A percentile compares a stretch with the other conserved stretches of the same genome.
Conservation (phyloP, 805 yeast species). For the Komagataella mondaviorum region DNA sequence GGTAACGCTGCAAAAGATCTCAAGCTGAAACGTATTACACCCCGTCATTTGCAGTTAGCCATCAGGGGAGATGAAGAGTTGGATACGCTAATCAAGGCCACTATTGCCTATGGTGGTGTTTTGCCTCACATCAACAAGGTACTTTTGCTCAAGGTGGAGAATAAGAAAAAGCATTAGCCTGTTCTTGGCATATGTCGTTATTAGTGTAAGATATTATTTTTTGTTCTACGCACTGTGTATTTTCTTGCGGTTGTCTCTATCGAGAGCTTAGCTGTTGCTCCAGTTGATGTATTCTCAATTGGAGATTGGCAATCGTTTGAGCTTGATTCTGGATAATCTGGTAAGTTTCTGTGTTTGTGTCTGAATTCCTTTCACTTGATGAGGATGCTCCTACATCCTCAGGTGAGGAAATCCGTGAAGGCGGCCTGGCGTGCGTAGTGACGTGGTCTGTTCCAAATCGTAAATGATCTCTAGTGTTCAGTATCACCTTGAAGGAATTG, state of each 20-base stretch:
- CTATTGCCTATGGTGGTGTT: constrained; percentile 97
- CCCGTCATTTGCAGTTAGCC: constrained; percentile 96
- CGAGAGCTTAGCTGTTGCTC: background rate
- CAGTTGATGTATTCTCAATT: background rate
- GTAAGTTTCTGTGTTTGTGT: background rate
- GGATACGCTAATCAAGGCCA: constrained; percentile 88
- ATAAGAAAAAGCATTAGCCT: constrained; percentile 22
- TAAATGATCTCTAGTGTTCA: background rate
- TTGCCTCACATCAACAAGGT: constrained; percentile 87
- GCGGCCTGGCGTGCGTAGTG: background rate
- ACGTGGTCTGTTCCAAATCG: background rate
- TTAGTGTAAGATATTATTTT: background rate
- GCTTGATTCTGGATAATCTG: background rate
- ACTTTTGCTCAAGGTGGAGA: constrained; percentile 63
- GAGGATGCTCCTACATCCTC: background rate
- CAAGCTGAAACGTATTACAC: constrained; percentile 92
- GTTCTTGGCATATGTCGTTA: background rate
- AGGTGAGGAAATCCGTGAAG: background rate
- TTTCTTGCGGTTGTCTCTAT: background rate
- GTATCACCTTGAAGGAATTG: background rate
- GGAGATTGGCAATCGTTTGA: background rate
- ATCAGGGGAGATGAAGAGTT: constrained; percentile 98
- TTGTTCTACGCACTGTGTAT: background rate
- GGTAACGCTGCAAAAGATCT: constrained; percentile 97
- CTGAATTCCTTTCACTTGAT: background rate